Base-by-base conservation (phyloP, 148 eudicot species). In the Vaccinium myrtillus region DNA sequence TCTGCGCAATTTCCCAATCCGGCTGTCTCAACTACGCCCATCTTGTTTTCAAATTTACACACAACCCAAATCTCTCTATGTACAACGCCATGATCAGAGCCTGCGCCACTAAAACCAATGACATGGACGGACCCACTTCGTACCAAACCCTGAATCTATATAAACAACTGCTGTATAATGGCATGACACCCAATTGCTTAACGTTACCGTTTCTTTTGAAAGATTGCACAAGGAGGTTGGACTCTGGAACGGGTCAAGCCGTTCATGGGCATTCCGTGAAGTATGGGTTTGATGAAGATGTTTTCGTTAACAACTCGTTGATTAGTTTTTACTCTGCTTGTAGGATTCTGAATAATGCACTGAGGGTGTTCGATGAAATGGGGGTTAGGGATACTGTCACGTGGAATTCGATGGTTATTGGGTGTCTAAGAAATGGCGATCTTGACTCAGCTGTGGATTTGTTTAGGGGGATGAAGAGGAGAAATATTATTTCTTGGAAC, bases 81-180 rank as follows among this genome's bases (percentile, higher is more conserved):
- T 95, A 91, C 84, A 95, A 95, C 50, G 92, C 89, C 15, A 87
- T 95, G 85, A 95, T 95, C 84, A 89, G 98, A 84, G 95, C 92
- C 43, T 81, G 85, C 83, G 81, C 93, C 30, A 87, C 83, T 69
- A 92, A 85, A 82, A 71, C 81, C 4, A 79, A 46, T 67, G 19
- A 25, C 55, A 65, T 55, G 70, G 86, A 77, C 56, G 83, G 71
- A 82, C 84, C 87, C 75, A 65, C 55, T 82, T 87, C 84, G 15
- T 80, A 59, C 84, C 85, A 73, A 18, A 85, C 92, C 61, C 39
- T 88, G 3, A 4, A 75, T 81, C 59, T 94, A 65, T 94, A 91
- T 76, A 91, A 84, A 82, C 81, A 89, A 73, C 86, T 94, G 95
- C 59, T 91, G 43, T 50, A 53, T 56, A 8, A 80, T 76, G 89